Evolutionary conservation across 2,329 filamentous ascomycete species (phyloP).

Genomic region (Scedosporium aurantiacum): DNA sequence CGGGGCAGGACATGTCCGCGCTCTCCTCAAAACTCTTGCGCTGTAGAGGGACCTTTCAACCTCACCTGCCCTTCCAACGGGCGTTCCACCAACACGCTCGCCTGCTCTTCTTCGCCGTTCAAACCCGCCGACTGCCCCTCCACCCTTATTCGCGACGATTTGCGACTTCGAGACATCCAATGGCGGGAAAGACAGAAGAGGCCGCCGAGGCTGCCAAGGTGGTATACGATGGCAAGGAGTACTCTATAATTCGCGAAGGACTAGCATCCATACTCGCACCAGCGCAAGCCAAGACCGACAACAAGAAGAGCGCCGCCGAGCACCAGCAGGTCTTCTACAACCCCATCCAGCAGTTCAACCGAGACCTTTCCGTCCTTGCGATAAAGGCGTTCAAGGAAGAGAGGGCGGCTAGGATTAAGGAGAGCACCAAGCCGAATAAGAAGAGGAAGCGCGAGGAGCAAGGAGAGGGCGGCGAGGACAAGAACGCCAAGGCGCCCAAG

Average conservation of each 20-base stretch:
- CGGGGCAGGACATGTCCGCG: neutral
- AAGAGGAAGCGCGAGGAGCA: conserved; percentile 31
- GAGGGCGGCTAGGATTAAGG: conserved; percentile 19
- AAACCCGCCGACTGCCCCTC: neutral
- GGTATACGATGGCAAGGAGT: conserved; percentile 32
- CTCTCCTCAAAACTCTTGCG: neutral
- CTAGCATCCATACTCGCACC: conserved; percentile 47
- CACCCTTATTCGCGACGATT: neutral
- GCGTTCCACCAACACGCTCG: neutral
- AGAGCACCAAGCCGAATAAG: conserved; percentile 13
- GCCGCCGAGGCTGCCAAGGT: neutral
- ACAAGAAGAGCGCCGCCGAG: conserved; percentile 37
- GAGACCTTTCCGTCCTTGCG: conserved; percentile 83
- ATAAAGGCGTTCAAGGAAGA: conserved; percentile 83
- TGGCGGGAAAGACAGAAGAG: neutral
- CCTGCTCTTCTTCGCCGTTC: neutral
- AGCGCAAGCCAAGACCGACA: conserved; percentile 32
- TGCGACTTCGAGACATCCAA: neutral
- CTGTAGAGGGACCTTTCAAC: neutral
- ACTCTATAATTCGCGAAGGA: conserved; percentile 42
- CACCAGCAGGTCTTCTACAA: conserved; percentile 83
- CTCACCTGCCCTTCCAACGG: neutral
- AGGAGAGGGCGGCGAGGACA: conserved; percentile 37
- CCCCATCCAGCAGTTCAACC: conserved; percentile 97
- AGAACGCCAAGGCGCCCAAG: conserved; percentile 19